Percentiles rank a stretch among this genome's conserved stretches.
Conservation (phyloP, 176 grass and related monocot genomes). For the Phragmites australis region DNA sequence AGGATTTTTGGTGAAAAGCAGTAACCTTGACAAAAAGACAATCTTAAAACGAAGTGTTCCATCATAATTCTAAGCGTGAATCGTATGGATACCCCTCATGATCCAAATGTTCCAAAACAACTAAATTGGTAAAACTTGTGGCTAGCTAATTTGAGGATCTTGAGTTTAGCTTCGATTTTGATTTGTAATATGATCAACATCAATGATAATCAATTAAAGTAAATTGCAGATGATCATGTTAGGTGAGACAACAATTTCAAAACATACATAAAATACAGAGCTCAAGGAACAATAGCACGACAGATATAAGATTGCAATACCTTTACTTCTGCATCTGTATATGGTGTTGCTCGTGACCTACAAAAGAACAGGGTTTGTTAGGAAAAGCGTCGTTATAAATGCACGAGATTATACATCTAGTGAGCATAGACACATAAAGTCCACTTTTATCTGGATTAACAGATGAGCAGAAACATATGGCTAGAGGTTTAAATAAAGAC, state of each 20-base stretch:
- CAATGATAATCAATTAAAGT: not conserved
- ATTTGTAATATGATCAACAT: not conserved
- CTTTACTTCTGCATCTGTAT: slow-evolving; percentile 95
- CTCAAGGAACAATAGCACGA: not conserved
- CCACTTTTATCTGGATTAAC: slow-evolving; percentile 22
- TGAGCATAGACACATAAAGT: not conserved
- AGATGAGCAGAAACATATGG: slow-evolving; percentile 19
- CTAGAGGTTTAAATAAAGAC: slow-evolving; percentile 42
- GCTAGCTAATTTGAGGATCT: slow-evolving; percentile 1
- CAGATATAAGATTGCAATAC: slow-evolving; percentile 44
- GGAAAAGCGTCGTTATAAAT: not conserved
- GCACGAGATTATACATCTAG: not conserved
- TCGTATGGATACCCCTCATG: not conserved
- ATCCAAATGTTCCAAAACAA: not conserved
- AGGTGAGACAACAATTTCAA: slow-evolving; percentile 22
- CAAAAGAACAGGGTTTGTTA: slow-evolving; percentile 27
- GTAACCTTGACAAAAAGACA: not conserved
- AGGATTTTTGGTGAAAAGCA: not conserved
- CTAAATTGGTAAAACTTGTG: not conserved
- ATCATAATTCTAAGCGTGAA: slow-evolving; percentile 1
- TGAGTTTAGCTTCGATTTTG: not conserved
- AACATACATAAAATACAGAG: not conserved
- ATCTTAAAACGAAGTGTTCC: not conserved
- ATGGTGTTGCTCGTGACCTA: slow-evolving; percentile 74
- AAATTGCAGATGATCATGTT: not conserved